Conservation (phyloP, 2,329 filamentous ascomycete genomes). For the Aulographum hederae region DNA sequence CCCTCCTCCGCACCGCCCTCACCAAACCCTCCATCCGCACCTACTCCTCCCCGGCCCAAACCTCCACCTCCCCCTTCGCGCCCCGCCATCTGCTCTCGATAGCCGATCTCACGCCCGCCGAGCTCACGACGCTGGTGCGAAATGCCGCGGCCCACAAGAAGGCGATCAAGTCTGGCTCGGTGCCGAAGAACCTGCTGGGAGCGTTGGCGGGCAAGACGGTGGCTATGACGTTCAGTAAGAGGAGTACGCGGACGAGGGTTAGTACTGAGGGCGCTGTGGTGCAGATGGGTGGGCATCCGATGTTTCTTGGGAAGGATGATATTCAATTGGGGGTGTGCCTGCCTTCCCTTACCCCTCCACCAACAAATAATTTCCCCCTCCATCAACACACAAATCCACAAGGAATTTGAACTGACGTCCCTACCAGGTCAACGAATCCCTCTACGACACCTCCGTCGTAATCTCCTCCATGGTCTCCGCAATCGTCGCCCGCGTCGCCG, state of each 20-base stretch:
- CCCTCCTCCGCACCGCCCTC: background rate
- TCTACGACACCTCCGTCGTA: constrained; percentile 82
- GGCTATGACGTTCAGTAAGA: constrained; percentile 94
- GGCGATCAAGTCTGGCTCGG: constrained; percentile 50
- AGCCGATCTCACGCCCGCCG: constrained; percentile 59
- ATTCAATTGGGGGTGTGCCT: constrained; percentile 78
- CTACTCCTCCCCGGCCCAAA: constrained; percentile 14
- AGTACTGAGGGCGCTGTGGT: constrained; percentile 83
- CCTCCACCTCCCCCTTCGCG: constrained; percentile 33
- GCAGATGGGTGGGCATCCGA: constrained; percentile 78
- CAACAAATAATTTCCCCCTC: no score
- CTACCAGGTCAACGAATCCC: constrained; percentile 57
- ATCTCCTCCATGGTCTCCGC: constrained; percentile 55
- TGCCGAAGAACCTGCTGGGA: constrained; percentile 39
- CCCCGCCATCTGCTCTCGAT: constrained; percentile 88
- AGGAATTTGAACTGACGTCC: constrained; percentile 1
- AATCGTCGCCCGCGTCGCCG: constrained; percentile 32
- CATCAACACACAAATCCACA: no score
- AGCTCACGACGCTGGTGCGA: constrained; percentile 66
- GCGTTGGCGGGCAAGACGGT: constrained; percentile 61
- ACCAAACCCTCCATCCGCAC: background rate
- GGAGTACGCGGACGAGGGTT: constrained; percentile 80
- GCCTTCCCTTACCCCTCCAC: constrained; percentile 26
- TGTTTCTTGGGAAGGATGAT: constrained; percentile 92
- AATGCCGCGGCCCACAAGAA: constrained; percentile 66